These are phyloP conservation scores for Ganoderma resinaceum DNA, from an alignment of 1,284 basidiomycete species.

Conservation along the genomic window DNA sequence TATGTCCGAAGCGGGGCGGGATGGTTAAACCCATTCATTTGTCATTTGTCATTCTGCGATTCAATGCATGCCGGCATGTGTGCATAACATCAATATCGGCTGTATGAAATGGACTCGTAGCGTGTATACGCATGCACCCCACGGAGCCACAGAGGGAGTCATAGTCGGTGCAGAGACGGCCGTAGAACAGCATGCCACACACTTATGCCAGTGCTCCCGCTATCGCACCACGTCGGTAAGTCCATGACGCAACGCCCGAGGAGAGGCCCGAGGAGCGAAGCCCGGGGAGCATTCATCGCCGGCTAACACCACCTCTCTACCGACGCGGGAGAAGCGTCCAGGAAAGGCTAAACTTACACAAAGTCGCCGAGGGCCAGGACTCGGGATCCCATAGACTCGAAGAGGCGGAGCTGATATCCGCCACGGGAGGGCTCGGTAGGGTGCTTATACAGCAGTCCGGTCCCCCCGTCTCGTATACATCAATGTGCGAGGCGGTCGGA, in stretches of 20 bases:
- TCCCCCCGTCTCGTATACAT: neutral
- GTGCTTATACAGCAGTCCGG: neutral
- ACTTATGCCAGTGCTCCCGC: neutral
- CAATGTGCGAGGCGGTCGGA: neutral
- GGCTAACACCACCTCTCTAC: slow-evolving; percentile 3
- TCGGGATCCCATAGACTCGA: no score
- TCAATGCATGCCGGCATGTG: neutral
- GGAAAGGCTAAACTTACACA: neutral
- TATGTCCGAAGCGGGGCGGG: neutral
- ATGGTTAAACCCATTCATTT: neutral
- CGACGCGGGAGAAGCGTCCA: slow-evolving; percentile 3
- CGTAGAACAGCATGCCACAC: neutral
- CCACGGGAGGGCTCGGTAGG: no score
- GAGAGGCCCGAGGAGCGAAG: neutral
- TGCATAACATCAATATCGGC: neutral
- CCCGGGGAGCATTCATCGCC: neutral
- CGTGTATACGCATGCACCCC: no score
- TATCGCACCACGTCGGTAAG: neutral
- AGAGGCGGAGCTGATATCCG: no score
- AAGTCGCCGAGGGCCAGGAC: no score
- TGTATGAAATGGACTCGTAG: neutral
- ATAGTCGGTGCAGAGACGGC: neutral
- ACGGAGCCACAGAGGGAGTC: no score
- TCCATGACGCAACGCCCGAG: neutral
- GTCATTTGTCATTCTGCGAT: neutral